Percentiles rank a stretch among this genome's conserved stretches.
Conservation (phyloP, 257 asterid genomes). For the Buddleja alternifolia region DNA sequence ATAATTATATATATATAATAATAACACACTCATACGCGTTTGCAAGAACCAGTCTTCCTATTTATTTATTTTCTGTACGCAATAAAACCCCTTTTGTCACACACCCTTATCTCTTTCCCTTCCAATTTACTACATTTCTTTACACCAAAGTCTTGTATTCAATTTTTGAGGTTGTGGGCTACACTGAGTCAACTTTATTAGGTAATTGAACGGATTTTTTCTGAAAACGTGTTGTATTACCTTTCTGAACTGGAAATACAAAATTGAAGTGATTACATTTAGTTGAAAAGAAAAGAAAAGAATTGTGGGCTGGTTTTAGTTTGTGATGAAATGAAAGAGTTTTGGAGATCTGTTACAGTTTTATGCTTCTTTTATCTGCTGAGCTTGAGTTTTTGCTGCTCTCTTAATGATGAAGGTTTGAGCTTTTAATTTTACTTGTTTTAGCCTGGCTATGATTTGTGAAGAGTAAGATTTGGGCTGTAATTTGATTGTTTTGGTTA, state of each 20-base stretch:
- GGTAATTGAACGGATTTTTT: constrained; percentile 31
- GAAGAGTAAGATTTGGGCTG: constrained; percentile 2
- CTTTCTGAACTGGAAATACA: background rate
- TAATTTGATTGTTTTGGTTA: background rate
- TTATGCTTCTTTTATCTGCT: constrained; percentile 32
- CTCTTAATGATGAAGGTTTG: constrained; percentile 73
- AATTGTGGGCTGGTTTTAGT: constrained; percentile 24
- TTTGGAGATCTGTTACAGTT: constrained; percentile 28
- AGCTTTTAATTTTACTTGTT: background rate
- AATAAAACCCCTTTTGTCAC: constrained; percentile 21
- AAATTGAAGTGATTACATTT: constrained; percentile 28
- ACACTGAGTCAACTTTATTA: constrained; percentile 45
- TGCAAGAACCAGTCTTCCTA: constrained; percentile 43
- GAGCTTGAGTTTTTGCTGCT: constrained; percentile 31
- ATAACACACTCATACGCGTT: constrained; percentile 42
- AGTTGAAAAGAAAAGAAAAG: constrained; percentile 23
- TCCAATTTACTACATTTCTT: constrained; percentile 22
- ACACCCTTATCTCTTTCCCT: constrained; percentile 27
- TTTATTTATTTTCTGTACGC: constrained; percentile 25
- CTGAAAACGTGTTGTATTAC: constrained; percentile 25
- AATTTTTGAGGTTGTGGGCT: constrained; percentile 35
- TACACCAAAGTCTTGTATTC: no score
- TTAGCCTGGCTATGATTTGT: background rate
- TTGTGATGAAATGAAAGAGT: constrained; percentile 41
- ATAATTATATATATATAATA: no score